Base-by-base conservation (phyloP, 2,329 filamentous ascomycete genomes). In the Penicillium sp. region DNA sequence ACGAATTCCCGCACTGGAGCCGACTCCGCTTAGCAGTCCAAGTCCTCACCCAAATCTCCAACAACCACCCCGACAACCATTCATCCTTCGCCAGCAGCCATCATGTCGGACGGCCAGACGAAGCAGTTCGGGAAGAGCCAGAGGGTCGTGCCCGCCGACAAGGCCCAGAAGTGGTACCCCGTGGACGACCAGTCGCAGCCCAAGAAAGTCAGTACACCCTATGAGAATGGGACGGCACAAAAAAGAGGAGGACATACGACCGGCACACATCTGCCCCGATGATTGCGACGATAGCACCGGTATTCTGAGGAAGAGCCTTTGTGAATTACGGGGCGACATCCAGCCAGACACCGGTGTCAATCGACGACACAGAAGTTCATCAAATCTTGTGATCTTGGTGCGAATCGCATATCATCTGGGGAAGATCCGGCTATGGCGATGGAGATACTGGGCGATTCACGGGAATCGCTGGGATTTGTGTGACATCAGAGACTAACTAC, bases 101-200 rank as follows among this genome's bases (percentile, higher is more conserved):
- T 80, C 76, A 84, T 83, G 84, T 80, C 79, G 78, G 80, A 78
- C 70, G 75, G 72, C 71, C 82, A 85, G 82, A 90, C 88, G 76
- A 96, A 96, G 90, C 93, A 89, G 85, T 97, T 96, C 86, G 92
- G 92, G 84, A 94, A 94, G 87, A 90, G 90, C 82, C 89, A 90
- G 83, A 88, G 93, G 84, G 85, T 89, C 80, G 88, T 97, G 80
- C 92, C 84, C 80, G 84, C 85, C 77, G 87, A 96, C 81, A 96
- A 95, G 90, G 93, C 93, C 75, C 87, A 90, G 85, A 97, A 97
- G 85, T 99, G 93, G 91, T 99, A 99, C 84, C 90, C 92, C 79
- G 90, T 91, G 77, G 89, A 95, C 80, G 93, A 97, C 81, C 89
- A 93, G 77, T 78, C 85, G 78, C 82, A 89, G 81, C 85, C 87